A percentile compares a stretch with the other conserved stretches of the same genome.
phyloP scores from a whole-genome alignment of 2,329 filamentous ascomycete species.

The Fonsecaea multimorphosa region DNA sequence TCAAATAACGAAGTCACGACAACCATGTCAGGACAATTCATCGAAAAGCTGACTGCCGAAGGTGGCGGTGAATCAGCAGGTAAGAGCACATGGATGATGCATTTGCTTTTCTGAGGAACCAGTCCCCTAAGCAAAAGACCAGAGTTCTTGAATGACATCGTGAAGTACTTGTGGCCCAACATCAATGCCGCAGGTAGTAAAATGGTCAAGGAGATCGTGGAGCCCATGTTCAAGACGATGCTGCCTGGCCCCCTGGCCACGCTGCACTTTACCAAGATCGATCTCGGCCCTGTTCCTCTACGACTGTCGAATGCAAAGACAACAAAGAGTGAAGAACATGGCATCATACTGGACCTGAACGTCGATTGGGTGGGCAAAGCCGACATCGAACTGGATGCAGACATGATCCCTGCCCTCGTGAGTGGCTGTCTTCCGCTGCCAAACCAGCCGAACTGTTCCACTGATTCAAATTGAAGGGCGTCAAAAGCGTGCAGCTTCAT shows the following conservation, averaged over 20 bases:
- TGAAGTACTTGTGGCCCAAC: constrained; percentile 34
- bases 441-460: constrained; percentile 9
- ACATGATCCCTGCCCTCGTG: constrained; percentile 34
- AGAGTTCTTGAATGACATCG: constrained; percentile 36
- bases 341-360: constrained; percentile 36
- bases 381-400: constrained; percentile 35
- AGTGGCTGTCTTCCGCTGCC: constrained; percentile 20
- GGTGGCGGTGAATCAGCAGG: constrained; percentile 32
- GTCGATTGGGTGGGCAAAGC: constrained; percentile 36
- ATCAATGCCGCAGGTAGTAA: constrained; percentile 35
- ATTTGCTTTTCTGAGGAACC: background rate
- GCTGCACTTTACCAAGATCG: constrained; percentile 35
- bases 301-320: constrained; percentile 34
- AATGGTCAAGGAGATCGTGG: constrained; percentile 37
- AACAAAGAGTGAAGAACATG: constrained; percentile 32
- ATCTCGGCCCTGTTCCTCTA: constrained; percentile 34
- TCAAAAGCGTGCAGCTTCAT: constrained; percentile 32
- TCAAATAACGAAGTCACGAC: constrained; percentile 19
- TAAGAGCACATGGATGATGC: constrained; percentile 23
- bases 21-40: constrained; percentile 30
- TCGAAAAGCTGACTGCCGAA: constrained; percentile 35
- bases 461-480: constrained; percentile 28
- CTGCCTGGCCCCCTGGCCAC: constrained; percentile 33
- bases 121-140: constrained; percentile 22
- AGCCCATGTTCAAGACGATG: constrained; percentile 37